phyloP scores from a whole-genome alignment of 2,329 filamentous ascomycete species.

The Fusarium verrucosum region DNA sequence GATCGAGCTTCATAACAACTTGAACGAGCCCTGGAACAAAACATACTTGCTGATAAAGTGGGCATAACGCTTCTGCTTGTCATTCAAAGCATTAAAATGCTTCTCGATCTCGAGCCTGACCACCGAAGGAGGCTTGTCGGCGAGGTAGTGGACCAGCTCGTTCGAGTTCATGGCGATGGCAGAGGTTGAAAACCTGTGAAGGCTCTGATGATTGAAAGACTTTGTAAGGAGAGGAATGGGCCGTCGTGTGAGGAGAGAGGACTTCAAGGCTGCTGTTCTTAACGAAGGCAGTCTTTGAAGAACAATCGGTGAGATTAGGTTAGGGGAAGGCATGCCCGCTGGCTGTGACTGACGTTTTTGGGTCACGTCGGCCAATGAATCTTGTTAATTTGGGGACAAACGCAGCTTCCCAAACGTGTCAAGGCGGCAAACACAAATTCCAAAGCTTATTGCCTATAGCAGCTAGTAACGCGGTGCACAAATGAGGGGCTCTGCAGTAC shows the following conservation, averaged over 20 bases:
- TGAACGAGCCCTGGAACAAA: background rate
- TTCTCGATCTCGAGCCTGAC: constrained; percentile 90
- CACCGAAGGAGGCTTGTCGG: constrained; percentile 88
- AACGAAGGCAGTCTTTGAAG: constrained; percentile 49
- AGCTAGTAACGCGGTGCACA: constrained; percentile 24
- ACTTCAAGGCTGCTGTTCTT: constrained; percentile 46
- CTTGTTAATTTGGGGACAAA: constrained; percentile 34
- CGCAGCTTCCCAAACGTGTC: constrained; percentile 43
- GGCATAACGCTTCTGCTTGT: constrained; percentile 87
- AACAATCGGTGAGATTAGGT: constrained; percentile 47
- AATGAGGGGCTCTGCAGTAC: constrained; percentile 6
- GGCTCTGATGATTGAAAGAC: constrained; percentile 35
- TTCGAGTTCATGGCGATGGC: constrained; percentile 63
- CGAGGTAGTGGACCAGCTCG: constrained; percentile 80
- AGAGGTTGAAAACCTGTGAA: constrained; percentile 47
- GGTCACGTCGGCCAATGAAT: constrained; percentile 37
- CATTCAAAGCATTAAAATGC: constrained; percentile 82
- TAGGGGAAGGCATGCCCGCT: constrained; percentile 47
- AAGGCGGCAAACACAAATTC: constrained; percentile 17
- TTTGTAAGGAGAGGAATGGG: constrained; percentile 38
- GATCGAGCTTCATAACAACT: background rate
- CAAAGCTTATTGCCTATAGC: constrained; percentile 23
- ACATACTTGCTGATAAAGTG: constrained; percentile 84
- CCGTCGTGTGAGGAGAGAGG: constrained; percentile 34
- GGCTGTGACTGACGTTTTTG: constrained; percentile 29